A percentile compares a stretch with the other conserved stretches of the same genome.
phyloP scores from a whole-genome alignment of 2,329 filamentous ascomycete species.

The Pseudocercospora ulei region DNA sequence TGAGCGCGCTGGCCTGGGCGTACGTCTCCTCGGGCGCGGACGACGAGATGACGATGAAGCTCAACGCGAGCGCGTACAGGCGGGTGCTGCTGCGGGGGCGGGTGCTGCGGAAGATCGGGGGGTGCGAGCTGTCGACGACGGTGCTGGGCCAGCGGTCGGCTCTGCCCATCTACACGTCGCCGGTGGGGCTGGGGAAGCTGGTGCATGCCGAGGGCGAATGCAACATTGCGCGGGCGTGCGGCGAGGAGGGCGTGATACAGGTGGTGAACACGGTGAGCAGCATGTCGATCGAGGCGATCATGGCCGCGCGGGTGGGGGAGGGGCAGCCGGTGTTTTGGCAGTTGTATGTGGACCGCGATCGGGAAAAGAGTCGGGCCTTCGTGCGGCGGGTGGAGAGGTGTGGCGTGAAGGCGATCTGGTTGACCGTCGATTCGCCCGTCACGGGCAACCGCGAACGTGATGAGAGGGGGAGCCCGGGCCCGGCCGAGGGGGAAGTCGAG shows the following conservation, averaged over 20 bases:
- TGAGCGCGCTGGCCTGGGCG: conserved; percentile 36
- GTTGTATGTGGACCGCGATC: conserved; percentile 51
- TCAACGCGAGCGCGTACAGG: conserved; percentile 36
- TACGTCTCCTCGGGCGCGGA: conserved; percentile 44
- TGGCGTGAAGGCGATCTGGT: conserved; percentile 47
- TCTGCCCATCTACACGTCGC: conserved; percentile 34
- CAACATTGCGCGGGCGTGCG: conserved; percentile 27
- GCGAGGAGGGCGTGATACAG: conserved; percentile 26
- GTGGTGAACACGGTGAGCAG: conserved; percentile 28
- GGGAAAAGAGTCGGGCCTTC: conserved; percentile 43
- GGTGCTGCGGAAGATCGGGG: conserved; percentile 36
- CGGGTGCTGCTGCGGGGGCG: conserved; percentile 41
- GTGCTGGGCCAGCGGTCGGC: conserved; percentile 28
- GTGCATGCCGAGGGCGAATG: conserved; percentile 32
- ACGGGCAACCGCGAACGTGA: conserved; percentile 47
- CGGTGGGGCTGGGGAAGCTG: conserved; percentile 30
- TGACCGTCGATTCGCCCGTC: conserved; percentile 51
- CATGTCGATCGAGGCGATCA: conserved; percentile 28
- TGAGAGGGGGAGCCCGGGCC: conserved; percentile 38
- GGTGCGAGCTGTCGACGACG: conserved; percentile 30
- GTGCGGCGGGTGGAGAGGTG: conserved; percentile 41
- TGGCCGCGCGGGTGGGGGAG: conserved; percentile 23
- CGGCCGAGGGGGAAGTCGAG: conserved; percentile 13
- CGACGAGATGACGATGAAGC: conserved; percentile 38
- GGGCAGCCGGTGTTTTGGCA: conserved; percentile 46